Base-by-base conservation (phyloP, 2,329 filamentous ascomycete species). In the Sporothrix curviconia region DNA sequence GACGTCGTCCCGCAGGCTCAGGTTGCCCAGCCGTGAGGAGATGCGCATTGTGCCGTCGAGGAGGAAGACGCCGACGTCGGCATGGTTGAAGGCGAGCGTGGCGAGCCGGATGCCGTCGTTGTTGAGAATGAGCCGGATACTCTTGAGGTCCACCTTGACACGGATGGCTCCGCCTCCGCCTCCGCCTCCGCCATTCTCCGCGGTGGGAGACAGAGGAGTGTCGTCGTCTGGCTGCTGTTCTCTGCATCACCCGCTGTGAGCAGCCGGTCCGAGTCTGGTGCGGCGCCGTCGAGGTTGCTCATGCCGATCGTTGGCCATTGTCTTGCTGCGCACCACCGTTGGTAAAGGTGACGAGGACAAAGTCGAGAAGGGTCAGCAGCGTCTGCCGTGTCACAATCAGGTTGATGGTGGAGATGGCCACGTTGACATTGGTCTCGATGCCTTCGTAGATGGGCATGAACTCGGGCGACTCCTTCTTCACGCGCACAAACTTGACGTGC, bases 81-180 rank as follows among this genome's bases (percentile, higher is more conserved):
- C 94, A 59, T 94, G 92, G 64, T 90, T 95, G 66, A 99, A 84
- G 55, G 91, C 94, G 17, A 99, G 74, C 0, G 94, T 99, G 28
- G 94, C 94, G 28, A 99, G 79, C 25, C 94, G 85, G 58, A 97
- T 95, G 0, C 94, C 94, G 69, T 99, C 95, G 63, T 99, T 97
- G 69, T 99, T 99, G 56, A 99, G 78, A 61, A 99, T 92, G 28
- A 99, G 79, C 2, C 90, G 84, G 62, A 99, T 96, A 74, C 89
- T 92, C 74, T 95, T 95, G 61, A 99, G 75, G 61, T 96, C 87
- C 42, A 95, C 86, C 71, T 95, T 95, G 70, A 99, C 92, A 24
- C 91, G 85, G 63, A 99, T 94, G 62, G 94, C 95, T 57, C 89
- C 88, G 28, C 76, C 72, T 25, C 85, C 75, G 52, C 12, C 15